A percentile compares a stretch with the other conserved stretches of the same genome.
phyloP scores from a whole-genome alignment of 768 basidiomycete species.

The Termitomyces sp. region DNA sequence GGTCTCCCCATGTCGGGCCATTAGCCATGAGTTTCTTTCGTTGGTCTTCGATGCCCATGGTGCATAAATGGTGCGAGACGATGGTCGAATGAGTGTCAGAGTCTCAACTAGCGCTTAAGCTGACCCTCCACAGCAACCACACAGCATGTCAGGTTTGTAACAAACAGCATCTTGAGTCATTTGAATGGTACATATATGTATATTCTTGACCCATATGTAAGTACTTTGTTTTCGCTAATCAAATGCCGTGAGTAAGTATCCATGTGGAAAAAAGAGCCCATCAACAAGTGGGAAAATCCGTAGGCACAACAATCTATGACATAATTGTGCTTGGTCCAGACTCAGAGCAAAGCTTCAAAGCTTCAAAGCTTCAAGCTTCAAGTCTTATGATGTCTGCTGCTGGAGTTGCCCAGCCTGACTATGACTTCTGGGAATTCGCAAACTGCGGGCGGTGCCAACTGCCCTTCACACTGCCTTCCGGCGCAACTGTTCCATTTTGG shows the following conservation, averaged over 20 bases:
- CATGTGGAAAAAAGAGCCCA: too few species aligned
- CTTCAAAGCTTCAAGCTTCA: neutral
- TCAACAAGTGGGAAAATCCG: neutral
- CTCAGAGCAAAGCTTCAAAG: neutral
- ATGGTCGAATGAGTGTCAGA: neutral
- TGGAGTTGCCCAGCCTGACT: slow-evolving; percentile 27
- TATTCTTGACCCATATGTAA: too few species aligned
- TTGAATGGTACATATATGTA: neutral
- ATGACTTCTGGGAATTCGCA: slow-evolving; percentile 81
- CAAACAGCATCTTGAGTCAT: neutral
- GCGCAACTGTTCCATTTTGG: slow-evolving; percentile 74
- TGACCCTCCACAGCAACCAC: neutral
- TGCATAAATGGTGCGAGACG: neutral
- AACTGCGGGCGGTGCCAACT: slow-evolving; percentile 65
- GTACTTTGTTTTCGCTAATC: neutral
- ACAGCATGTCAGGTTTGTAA: neutral
- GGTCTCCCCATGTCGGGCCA: slow-evolving; percentile 14
- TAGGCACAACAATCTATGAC: neutral
- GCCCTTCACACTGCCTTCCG: slow-evolving; percentile 49
- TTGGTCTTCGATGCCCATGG: slow-evolving; percentile 16
- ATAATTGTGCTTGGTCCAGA: neutral
- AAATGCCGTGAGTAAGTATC: neutral
- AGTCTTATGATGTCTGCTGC: slow-evolving; percentile 30
- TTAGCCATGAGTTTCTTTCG: slow-evolving; percentile 16
- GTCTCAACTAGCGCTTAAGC: neutral